phyloP scores from a whole-genome alignment of 2,329 filamentous ascomycete genomes.

The Epichloe sp. region DNA sequence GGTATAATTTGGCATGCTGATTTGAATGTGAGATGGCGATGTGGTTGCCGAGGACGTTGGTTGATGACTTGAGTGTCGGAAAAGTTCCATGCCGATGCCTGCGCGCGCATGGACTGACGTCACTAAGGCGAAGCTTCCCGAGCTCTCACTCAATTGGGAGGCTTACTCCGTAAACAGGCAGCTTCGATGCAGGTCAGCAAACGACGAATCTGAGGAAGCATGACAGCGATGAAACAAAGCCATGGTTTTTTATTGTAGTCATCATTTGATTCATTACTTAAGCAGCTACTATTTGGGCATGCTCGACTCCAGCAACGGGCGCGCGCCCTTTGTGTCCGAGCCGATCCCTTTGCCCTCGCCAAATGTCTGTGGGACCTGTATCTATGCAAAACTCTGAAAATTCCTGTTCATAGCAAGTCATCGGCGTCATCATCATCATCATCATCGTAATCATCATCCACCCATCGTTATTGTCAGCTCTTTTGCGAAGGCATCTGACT shows the following conservation, averaged over 20 bases:
- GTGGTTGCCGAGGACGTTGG: background rate
- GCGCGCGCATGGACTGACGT: too few relatives aligned
- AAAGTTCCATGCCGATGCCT: too few relatives aligned
- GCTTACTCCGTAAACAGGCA: too few relatives aligned
- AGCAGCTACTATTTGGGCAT: background rate
- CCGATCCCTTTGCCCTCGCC: background rate
- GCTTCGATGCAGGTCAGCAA: too few relatives aligned
- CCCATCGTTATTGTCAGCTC: conserved; percentile 14
- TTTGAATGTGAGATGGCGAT: background rate
- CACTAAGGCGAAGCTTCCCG: too few relatives aligned
- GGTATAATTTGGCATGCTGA: background rate
- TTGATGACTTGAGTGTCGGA: too few relatives aligned
- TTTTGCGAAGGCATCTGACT: conserved; percentile 34
- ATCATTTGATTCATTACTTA: background rate
- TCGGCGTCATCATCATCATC: background rate
- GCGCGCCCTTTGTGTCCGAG: background rate
- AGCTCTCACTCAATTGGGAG: too few relatives aligned
- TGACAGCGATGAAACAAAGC: too few relatives aligned
- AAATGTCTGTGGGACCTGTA: background rate
- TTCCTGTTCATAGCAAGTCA: background rate
- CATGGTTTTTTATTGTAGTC: background rate
- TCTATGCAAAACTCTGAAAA: too few relatives aligned
- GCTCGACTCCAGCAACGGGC: background rate
- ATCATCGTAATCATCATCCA: conserved; percentile 1
- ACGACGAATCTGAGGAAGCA: too few relatives aligned